A percentile compares a stretch with the other conserved stretches of the same genome.
These are phyloP conservation scores for Salix koriyanagi DNA, from an alignment of 345 rosid genomes.

Conservation along the genomic window DNA sequence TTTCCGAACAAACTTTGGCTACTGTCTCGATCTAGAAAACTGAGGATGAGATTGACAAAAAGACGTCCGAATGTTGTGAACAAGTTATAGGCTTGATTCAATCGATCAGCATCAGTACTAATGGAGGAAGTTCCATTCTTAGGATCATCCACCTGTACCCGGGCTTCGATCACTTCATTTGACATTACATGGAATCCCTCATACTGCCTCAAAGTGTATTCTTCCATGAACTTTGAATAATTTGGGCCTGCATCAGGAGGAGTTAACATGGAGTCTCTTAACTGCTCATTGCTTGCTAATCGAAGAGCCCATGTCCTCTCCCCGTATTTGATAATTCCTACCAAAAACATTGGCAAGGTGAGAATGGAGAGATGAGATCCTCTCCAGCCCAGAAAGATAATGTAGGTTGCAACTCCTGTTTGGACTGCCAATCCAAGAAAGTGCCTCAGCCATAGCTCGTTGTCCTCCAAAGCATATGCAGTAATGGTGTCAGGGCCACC, in stretches of 20 bases:
- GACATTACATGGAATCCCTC: slow-evolving; percentile 1
- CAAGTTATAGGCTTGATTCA: slow-evolving; percentile 15
- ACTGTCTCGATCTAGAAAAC: slow-evolving; percentile 7
- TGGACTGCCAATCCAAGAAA: slow-evolving; percentile 15
- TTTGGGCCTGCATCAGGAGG: slow-evolving; percentile 31
- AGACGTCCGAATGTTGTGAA: slow-evolving; percentile 38
- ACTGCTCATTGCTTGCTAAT: slow-evolving; percentile 35
- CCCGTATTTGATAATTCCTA: slow-evolving; percentile 39
- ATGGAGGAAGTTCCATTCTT: too few species aligned
- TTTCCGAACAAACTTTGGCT: slow-evolving; percentile 4
- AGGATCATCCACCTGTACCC: not conserved
- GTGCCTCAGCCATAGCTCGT: slow-evolving; percentile 34
- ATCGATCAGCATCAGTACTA: not conserved
- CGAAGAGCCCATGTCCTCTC: slow-evolving; percentile 40
- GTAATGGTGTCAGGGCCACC: slow-evolving; percentile 32
- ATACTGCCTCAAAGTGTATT: not conserved
- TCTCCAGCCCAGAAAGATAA: slow-evolving; percentile 27
- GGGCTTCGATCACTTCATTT: not conserved
- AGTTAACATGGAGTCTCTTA: slow-evolving; percentile 26
- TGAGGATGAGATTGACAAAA: slow-evolving; percentile 36
- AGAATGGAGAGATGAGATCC: slow-evolving; percentile 14
- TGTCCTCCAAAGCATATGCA: slow-evolving; percentile 34
- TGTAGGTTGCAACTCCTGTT: slow-evolving; percentile 22
- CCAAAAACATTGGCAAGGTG: slow-evolving; percentile 24
- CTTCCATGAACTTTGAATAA: slow-evolving; percentile 20